Conservation (phyloP, 352 stramenopile genomes). For the Phytophthora melonis region DNA sequence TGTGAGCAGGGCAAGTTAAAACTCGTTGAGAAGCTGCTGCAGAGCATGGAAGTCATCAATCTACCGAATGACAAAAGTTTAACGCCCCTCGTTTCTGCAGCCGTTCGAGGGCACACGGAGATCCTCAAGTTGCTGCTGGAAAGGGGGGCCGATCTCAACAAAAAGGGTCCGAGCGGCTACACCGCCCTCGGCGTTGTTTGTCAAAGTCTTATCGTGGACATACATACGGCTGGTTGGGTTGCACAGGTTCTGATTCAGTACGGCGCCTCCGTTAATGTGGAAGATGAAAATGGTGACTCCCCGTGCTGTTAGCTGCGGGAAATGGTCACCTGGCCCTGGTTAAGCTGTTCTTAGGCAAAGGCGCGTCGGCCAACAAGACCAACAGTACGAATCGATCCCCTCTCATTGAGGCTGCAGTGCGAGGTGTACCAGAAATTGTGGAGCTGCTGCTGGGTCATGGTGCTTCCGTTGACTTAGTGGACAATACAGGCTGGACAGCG, state of each 20-base stretch:
- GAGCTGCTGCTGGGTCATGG: neutral
- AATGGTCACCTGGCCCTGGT: neutral
- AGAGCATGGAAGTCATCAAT: conserved; percentile 10
- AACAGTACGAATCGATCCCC: too few species aligned
- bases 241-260: neutral
- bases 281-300: neutral
- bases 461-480: neutral
- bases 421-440: too few species aligned
- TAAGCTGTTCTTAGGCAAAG: too few species aligned
- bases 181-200: neutral
- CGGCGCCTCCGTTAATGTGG: neutral
- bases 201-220: neutral
- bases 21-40: conserved; percentile 1
- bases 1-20: conserved; percentile 6
- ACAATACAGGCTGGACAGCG: neutral
- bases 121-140: neutral
- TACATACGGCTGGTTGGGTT: neutral
- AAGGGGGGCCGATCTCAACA: neutral
- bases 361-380: too few species aligned
- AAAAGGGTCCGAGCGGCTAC: neutral
- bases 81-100: conserved; percentile 1
- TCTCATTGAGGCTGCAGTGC: too few species aligned
- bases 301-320: neutral
- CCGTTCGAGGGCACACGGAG: neutral
- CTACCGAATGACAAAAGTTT: neutral